Conservation (phyloP, 2,329 filamentous ascomycete species). For the Alternaria brassicicola region DNA sequence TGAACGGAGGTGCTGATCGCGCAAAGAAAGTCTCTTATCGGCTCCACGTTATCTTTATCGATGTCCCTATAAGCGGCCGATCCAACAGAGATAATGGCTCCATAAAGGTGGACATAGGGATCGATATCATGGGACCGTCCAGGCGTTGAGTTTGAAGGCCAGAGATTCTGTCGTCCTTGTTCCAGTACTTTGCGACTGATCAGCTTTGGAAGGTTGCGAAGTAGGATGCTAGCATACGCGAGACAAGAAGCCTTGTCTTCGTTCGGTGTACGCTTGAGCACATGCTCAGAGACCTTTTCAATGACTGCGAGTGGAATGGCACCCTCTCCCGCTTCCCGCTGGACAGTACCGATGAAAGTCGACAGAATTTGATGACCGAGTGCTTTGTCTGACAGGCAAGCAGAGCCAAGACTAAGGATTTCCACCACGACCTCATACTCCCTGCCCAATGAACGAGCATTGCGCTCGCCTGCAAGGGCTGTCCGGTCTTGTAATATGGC, state of each 20-base stretch:
- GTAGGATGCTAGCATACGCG: slow-evolving; percentile 45
- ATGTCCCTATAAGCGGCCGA: slow-evolving; percentile 60
- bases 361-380: slow-evolving; percentile 58
- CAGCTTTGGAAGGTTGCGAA: slow-evolving; percentile 47
- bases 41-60: slow-evolving; percentile 46
- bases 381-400: slow-evolving; percentile 30
- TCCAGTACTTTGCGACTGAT: slow-evolving; percentile 61
- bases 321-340: slow-evolving; percentile 68
- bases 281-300: slow-evolving; percentile 68
- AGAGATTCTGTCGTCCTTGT: slow-evolving; percentile 68
- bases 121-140: slow-evolving; percentile 54
- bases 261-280: slow-evolving; percentile 26
- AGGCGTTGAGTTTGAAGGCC: slow-evolving; percentile 59
- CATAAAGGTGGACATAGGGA: slow-evolving; percentile 71
- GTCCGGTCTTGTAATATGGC: slow-evolving; percentile 31
- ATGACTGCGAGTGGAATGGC: slow-evolving; percentile 70
- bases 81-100: slow-evolving; percentile 62
- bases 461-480: slow-evolving; percentile 30
- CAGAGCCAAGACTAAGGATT: slow-evolving; percentile 68
- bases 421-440: slow-evolving; percentile 73
- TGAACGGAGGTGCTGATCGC: slow-evolving; percentile 55
- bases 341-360: slow-evolving; percentile 62
- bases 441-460: slow-evolving; percentile 59
- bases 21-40: slow-evolving; percentile 58
- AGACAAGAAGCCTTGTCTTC: slow-evolving; percentile 28